These are phyloP conservation scores for Gnomoniopsis smithogilvyi DNA, from an alignment of 2,329 filamentous ascomycete genomes.

Conservation along the genomic window DNA sequence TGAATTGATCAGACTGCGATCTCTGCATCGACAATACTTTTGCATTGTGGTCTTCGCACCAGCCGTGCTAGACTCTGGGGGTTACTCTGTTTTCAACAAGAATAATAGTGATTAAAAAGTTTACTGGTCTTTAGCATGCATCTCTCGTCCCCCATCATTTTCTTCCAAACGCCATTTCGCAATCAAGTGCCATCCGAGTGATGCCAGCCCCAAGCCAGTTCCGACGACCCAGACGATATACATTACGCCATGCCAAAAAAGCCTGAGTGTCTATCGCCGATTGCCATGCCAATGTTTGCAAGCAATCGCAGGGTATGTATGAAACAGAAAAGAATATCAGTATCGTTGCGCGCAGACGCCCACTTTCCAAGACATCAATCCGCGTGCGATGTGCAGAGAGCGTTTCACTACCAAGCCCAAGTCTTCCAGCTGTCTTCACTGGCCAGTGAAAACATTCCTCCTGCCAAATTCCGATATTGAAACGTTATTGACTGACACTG, in stretches of 20 bases:
- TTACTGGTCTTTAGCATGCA: neutral
- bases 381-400: neutral
- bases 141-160: neutral
- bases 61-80: slow-evolving; percentile 2
- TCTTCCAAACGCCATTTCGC: neutral
- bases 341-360: neutral
- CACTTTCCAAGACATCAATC: neutral
- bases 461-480: too few species aligned
- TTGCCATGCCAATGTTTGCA: neutral
- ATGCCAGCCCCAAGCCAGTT: neutral
- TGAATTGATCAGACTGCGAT: neutral
- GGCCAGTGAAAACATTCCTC: too few species aligned
- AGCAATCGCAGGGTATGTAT: neutral
- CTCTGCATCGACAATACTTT: neutral
- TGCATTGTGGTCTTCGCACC: neutral
- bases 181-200: neutral
- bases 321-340: neutral
- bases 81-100: slow-evolving; percentile 3
- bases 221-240: neutral
- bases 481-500: neutral
- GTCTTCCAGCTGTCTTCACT: neutral
- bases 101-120: slow-evolving; percentile 9
- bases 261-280: neutral
- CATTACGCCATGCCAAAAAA: neutral
- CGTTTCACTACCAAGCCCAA: neutral